These are phyloP conservation scores for Termitomyces heimii DNA, from an alignment of 768 basidiomycete species.

Conservation along the genomic window DNA sequence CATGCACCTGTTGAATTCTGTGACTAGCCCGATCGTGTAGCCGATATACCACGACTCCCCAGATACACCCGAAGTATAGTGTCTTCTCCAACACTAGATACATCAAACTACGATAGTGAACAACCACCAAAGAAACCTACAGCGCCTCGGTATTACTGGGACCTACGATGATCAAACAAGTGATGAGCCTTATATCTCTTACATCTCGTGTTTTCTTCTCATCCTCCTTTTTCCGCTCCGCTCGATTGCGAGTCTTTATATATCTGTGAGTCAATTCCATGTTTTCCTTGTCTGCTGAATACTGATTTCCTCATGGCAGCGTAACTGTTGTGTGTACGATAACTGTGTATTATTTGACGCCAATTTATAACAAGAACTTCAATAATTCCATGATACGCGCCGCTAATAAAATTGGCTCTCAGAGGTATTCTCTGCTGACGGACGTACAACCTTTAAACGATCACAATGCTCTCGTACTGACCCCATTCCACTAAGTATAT, in stretches of 20 bases:
- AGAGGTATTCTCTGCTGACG: no score
- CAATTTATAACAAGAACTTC: not conserved
- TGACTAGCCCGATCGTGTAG: conserved; percentile 9
- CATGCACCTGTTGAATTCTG: not conserved
- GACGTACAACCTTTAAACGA: not conserved
- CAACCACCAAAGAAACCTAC: conserved; percentile 18
- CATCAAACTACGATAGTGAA: conserved; percentile 20
- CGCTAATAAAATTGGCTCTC: no score
- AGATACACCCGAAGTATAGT: conserved; percentile 5
- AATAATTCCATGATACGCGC: not conserved
- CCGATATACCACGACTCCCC: conserved; percentile 7
- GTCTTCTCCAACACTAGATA: conserved; percentile 11
- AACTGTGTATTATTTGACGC: not conserved
- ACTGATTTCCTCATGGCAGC: not conserved
- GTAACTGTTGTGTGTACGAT: not conserved
- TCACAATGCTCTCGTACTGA: not conserved
- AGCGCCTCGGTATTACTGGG: conserved; percentile 26
- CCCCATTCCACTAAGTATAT: not conserved
- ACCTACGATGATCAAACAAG: conserved; percentile 11
- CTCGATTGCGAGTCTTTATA: not conserved
- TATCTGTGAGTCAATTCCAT: not conserved
- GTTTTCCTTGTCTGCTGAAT: not conserved
- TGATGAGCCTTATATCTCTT: not conserved
- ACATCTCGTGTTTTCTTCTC: not conserved
- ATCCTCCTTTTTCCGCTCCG: not conserved